Conservation (phyloP, 768 basidiomycete species). For the Tricholoma flavovirens region DNA sequence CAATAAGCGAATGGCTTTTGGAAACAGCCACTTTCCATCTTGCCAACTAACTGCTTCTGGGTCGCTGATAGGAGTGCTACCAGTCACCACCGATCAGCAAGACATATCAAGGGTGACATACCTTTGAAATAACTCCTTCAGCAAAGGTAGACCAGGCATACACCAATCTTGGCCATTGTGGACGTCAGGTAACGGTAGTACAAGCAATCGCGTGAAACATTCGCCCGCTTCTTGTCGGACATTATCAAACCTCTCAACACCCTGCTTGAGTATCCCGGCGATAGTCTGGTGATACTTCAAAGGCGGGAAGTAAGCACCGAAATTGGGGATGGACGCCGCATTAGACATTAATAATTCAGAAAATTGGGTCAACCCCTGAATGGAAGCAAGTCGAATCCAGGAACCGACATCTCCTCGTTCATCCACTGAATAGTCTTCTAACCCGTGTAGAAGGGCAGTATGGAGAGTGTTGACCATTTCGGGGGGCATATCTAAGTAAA, state of each 20-base stretch:
- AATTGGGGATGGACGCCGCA: slow-evolving; percentile 35
- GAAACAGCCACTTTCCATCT: slow-evolving; percentile 71
- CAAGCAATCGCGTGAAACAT: slow-evolving; percentile 48
- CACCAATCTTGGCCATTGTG: slow-evolving; percentile 42
- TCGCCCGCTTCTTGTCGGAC: slow-evolving; percentile 78
- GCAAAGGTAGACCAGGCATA: slow-evolving; percentile 39
- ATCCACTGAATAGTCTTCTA: slow-evolving; percentile 89
- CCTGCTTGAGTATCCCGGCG: slow-evolving; percentile 77
- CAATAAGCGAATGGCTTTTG: slow-evolving; percentile 61
- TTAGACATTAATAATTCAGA: slow-evolving; percentile 45
- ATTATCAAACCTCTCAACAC: slow-evolving; percentile 86
- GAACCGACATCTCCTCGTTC: slow-evolving; percentile 97
- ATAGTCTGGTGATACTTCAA: slow-evolving; percentile 51
- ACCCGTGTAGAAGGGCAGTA: slow-evolving; percentile 55
- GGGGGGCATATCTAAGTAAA: slow-evolving; percentile 42
- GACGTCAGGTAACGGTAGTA: slow-evolving; percentile 37
- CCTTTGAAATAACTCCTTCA: slow-evolving; percentile 52
- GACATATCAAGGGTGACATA: slow-evolving; percentile 21
- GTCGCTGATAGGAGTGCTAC: slow-evolving; percentile 29
- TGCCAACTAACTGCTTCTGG: slow-evolving; percentile 51
- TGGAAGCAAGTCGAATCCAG: slow-evolving; percentile 81
- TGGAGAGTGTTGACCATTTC: slow-evolving; percentile 43
- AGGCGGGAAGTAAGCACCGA: slow-evolving; percentile 57
- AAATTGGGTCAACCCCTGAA: slow-evolving; percentile 56
- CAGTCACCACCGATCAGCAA: slow-evolving; percentile 3